Percentiles rank a stretch among this genome's conserved stretches.
Evolutionary conservation across 305 asterid genomes (phyloP).

Genomic region (Fraxinus dipetala): DNA sequence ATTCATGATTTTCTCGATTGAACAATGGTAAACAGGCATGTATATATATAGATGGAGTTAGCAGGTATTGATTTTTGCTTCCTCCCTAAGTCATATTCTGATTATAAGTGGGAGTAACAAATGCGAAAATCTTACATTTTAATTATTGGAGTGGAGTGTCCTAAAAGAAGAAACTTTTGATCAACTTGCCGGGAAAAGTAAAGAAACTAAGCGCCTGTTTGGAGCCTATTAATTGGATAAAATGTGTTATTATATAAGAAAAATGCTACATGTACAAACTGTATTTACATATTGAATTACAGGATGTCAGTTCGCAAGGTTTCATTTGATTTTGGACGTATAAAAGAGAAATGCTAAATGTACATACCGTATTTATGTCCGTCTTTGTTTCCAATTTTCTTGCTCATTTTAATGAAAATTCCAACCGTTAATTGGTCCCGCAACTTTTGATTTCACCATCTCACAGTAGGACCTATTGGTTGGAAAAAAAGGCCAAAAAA

Average conservation of each 20-base stretch:
- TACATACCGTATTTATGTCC: no score
- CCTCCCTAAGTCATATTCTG: background rate
- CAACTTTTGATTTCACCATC: no score
- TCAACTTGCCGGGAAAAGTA: background rate
- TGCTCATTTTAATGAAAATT: no score
- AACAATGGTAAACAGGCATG: background rate
- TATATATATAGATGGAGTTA: conserved; percentile 1
- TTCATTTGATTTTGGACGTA: background rate
- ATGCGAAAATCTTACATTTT: conserved; percentile 17
- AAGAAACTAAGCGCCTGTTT: background rate
- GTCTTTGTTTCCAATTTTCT: no score
- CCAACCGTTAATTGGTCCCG: no score
- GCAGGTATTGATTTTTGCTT: conserved; percentile 20
- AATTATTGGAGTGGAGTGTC: background rate
- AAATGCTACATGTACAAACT: no score
- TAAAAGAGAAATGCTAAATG: no score
- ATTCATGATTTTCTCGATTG: conserved; percentile 3
- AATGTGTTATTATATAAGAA: no score
- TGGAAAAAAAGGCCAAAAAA: no score
- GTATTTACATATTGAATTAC: no score
- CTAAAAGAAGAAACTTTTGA: conserved; percentile 13
- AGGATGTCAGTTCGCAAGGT: background rate
- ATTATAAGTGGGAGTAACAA: background rate
- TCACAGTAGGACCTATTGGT: no score
- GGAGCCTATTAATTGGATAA: background rate